phyloP scores from a whole-genome alignment of 2,329 filamentous ascomycete species.

The Colletotrichum nymphaeae region DNA sequence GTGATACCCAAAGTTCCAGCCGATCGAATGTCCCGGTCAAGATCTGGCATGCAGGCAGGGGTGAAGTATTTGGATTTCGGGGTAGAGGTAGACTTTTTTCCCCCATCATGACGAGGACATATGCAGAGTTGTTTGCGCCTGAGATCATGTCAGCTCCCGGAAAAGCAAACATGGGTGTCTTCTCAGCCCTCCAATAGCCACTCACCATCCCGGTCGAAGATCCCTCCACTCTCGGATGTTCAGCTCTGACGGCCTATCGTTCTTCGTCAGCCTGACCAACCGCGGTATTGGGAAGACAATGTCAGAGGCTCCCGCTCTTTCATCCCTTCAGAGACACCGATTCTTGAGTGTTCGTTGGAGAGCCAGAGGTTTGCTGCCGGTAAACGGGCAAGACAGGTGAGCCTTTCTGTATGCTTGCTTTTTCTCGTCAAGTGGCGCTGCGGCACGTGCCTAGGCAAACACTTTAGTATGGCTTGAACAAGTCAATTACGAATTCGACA shows the following conservation, averaged over 20 bases:
- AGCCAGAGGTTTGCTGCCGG: not conserved
- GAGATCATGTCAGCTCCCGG: conserved; percentile 18
- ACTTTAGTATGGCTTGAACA: not conserved
- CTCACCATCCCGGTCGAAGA: conserved; percentile 1
- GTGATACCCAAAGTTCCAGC: conserved; percentile 2
- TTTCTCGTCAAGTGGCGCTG: not conserved
- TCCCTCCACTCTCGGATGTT: not conserved
- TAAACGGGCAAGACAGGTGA: conserved; percentile 2
- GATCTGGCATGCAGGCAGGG: conserved; percentile 1
- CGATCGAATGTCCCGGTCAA: conserved; percentile 1
- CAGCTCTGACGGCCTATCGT: not conserved
- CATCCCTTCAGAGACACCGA: conserved; percentile 10
- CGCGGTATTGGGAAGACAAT: not conserved
- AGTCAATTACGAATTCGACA: not conserved
- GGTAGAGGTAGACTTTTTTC: not conserved
- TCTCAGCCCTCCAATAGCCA: not conserved
- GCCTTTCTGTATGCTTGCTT: conserved; percentile 6
- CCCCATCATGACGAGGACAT: conserved; percentile 19
- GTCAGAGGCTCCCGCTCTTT: conserved; percentile 3
- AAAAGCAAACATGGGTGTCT: conserved; percentile 23
- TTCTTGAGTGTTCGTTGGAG: not conserved
- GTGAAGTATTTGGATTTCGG: not conserved
- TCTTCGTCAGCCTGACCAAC: not conserved
- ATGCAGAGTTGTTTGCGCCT: conserved; percentile 22
- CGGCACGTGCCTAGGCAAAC: conserved; percentile 15